Conservation (phyloP, 2,329 filamentous ascomycete species). For the Hirsutella rhossiliensis region DNA sequence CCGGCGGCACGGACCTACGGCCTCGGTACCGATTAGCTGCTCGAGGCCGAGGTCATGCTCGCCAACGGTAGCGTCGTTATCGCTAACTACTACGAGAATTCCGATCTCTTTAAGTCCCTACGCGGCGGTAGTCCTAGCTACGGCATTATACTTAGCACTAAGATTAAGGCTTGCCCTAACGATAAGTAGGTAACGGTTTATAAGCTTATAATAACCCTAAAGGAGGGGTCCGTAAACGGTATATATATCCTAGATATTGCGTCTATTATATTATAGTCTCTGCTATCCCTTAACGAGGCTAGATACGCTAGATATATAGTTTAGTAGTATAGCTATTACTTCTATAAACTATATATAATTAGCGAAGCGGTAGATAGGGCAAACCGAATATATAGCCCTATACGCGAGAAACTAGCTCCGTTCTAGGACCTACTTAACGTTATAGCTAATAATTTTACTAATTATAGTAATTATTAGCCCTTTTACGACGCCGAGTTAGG, state of each 20-base stretch:
- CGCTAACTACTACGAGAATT: slow-evolving; percentile 19
- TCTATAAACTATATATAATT: slow-evolving; percentile 15
- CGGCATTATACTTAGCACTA: slow-evolving; percentile 20
- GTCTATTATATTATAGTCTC: slow-evolving; percentile 16
- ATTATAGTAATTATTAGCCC: slow-evolving; percentile 17
- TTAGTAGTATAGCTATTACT: slow-evolving; percentile 16
- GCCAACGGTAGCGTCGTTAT: slow-evolving; percentile 21
- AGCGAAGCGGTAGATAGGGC: slow-evolving; percentile 11
- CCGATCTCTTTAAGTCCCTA: slow-evolving; percentile 24
- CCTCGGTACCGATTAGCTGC: slow-evolving; percentile 29
- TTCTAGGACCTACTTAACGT: slow-evolving; percentile 8
- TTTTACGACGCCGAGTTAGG: slow-evolving; percentile 15
- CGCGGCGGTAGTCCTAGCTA: slow-evolving; percentile 23
- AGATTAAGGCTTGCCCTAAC: slow-evolving; percentile 20
- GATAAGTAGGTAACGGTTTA: slow-evolving; percentile 8
- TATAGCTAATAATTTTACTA: slow-evolving; percentile 9
- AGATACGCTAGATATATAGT: slow-evolving; percentile 16
- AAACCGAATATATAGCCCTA: slow-evolving; percentile 7
- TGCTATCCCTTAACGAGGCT: slow-evolving; percentile 15
- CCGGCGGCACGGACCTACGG: slow-evolving; percentile 25
- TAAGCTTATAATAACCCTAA: slow-evolving; percentile 10
- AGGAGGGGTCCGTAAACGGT: slow-evolving; percentile 11
- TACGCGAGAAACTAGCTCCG: slow-evolving; percentile 6
- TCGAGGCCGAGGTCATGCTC: slow-evolving; percentile 27
- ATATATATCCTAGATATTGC: slow-evolving; percentile 13